These are phyloP conservation scores for Vaccinium myrtillus DNA, from an alignment of 148 eudicot species.

Conservation along the genomic window DNA sequence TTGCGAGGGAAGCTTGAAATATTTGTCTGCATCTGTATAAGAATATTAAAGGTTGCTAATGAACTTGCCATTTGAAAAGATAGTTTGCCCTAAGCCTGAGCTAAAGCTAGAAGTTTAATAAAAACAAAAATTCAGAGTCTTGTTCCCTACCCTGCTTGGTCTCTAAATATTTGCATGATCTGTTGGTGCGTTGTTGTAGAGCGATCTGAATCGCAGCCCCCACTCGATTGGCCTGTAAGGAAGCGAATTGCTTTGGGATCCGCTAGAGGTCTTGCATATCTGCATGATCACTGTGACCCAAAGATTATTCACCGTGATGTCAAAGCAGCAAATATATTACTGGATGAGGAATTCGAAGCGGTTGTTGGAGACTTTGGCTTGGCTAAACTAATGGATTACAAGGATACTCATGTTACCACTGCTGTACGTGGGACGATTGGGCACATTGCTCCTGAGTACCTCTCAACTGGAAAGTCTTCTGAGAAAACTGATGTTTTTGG, in stretches of 20 bases:
- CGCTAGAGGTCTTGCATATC: slow-evolving; percentile 61
- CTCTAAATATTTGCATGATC: background rate
- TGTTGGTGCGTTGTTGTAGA: slow-evolving; percentile 33
- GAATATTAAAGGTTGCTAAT: background rate
- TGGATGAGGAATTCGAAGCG: slow-evolving; percentile 72
- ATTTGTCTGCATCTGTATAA: background rate
- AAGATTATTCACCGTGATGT: slow-evolving; percentile 70
- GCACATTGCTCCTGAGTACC: slow-evolving; percentile 65
- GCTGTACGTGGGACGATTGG: slow-evolving; percentile 66
- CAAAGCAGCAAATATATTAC: slow-evolving; percentile 60
- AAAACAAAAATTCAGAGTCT: background rate
- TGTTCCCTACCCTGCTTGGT: slow-evolving; percentile 4
- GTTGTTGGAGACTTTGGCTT: slow-evolving; percentile 71
- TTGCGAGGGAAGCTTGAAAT: background rate
- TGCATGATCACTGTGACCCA: slow-evolving; percentile 64
- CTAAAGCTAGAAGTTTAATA: background rate
- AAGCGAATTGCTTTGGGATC: slow-evolving; percentile 55
- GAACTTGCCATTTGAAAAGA: background rate
- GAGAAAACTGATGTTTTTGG: slow-evolving; percentile 71
- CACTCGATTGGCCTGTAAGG: slow-evolving; percentile 58
- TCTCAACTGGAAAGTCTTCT: slow-evolving; percentile 55
- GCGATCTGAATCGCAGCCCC: slow-evolving; percentile 38
- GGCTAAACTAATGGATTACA: slow-evolving; percentile 64
- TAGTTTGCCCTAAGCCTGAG: background rate
- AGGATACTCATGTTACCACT: slow-evolving; percentile 64